phyloP scores from a whole-genome alignment of 208 protist genomes.

The Leptomonas pyrrhocoris region DNA sequence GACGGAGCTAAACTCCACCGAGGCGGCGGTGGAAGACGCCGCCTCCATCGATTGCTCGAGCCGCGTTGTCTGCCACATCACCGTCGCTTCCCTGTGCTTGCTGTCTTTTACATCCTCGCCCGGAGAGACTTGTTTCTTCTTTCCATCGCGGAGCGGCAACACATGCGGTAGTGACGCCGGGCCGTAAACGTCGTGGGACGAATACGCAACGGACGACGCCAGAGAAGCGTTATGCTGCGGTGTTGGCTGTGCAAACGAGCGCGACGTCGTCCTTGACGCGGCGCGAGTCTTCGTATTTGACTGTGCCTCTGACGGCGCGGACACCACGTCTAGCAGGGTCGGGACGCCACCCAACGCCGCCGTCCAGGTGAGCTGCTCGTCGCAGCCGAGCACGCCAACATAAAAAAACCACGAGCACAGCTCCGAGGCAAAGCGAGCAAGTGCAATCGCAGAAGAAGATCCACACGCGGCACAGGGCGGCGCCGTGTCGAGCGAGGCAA shows the following conservation, averaged over 20 bases:
- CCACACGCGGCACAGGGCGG: too few species aligned
- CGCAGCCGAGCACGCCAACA: conserved; percentile 9
- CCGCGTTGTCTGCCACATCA: conserved; percentile 12
- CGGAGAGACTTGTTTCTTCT: not conserved
- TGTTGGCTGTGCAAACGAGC: not conserved
- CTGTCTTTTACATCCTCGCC: not conserved
- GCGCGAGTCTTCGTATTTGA: not conserved
- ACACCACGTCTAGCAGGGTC: not conserved
- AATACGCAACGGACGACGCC: not conserved
- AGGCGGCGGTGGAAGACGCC: conserved; percentile 5
- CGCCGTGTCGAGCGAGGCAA: not conserved
- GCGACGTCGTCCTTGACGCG: too few species aligned
- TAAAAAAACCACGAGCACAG: conserved; percentile 23
- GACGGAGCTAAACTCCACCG: conserved; percentile 20
- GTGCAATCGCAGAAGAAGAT: not conserved
- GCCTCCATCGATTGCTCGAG: not conserved
- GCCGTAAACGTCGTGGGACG: not conserved
- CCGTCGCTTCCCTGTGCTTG: not conserved
- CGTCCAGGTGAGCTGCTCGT: conserved; percentile 5
- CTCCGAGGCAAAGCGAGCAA: conserved; percentile 19
- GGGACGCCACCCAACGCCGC: not conserved
- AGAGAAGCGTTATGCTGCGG: not conserved
- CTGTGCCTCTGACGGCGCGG: not conserved
- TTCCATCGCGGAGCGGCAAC: not conserved
- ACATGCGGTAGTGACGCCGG: not conserved